Evolutionary conservation across 176 grass and related monocot genomes (phyloP).

Genomic region (Stipa capillata): DNA sequence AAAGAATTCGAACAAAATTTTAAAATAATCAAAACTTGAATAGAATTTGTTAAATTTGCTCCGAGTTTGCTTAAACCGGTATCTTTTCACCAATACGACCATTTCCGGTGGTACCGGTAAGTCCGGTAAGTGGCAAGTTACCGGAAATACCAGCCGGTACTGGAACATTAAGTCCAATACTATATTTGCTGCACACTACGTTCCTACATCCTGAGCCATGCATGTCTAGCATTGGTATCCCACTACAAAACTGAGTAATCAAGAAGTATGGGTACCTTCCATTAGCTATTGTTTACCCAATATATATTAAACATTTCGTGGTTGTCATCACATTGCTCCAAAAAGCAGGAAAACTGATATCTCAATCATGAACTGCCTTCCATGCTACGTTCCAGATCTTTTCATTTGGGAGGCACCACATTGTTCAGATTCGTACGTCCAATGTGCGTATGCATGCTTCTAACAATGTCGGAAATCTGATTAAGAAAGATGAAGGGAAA

Average conservation of each 20-base stretch:
- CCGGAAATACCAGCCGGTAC: too few relatives aligned
- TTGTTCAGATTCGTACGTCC: background rate
- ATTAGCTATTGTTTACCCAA: slow-evolving; percentile 15
- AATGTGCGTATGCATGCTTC: background rate
- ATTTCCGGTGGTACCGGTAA: too few relatives aligned
- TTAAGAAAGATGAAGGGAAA: background rate
- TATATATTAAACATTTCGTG: too few relatives aligned
- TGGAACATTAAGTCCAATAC: too few relatives aligned
- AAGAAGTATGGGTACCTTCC: slow-evolving; percentile 9
- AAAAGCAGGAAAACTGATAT: slow-evolving; percentile 3
- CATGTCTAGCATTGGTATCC: background rate
- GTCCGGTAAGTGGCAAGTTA: too few relatives aligned
- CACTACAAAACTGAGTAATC: background rate
- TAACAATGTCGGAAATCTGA: background rate
- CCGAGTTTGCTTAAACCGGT: too few relatives aligned
- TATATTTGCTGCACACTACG: too few relatives aligned
- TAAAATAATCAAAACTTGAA: too few relatives aligned
- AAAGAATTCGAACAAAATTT: too few relatives aligned
- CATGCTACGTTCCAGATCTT: background rate
- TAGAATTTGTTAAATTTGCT: too few relatives aligned
- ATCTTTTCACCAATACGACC: too few relatives aligned
- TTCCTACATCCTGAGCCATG: slow-evolving; percentile 11
- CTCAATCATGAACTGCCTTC: slow-evolving; percentile 21
- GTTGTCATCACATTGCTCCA: slow-evolving; percentile 14
- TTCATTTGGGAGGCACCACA: background rate